phyloP scores from a whole-genome alignment of 805 yeast species.

The Jamesozyma lodderae region DNA sequence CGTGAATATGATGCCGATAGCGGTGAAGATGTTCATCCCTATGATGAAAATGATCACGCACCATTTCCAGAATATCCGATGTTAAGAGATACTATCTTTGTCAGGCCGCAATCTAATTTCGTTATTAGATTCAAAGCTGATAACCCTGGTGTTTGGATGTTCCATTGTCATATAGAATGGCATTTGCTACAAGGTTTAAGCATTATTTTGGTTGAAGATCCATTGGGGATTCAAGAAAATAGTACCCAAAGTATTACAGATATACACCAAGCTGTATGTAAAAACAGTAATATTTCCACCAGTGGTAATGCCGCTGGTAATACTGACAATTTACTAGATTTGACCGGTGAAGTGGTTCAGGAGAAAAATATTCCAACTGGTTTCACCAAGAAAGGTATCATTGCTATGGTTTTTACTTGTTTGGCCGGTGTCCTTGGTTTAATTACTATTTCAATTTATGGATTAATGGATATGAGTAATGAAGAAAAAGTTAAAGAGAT shows the following conservation, averaged over 20 bases:
- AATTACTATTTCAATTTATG: slow-evolving; percentile 68
- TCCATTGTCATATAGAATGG: slow-evolving; percentile 99
- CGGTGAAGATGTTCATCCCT: slow-evolving; percentile 46
- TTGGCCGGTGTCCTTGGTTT: slow-evolving; percentile 80
- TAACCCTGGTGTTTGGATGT: slow-evolving; percentile 97
- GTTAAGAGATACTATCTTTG: slow-evolving; percentile 74
- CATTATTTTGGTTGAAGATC: slow-evolving; percentile 73
- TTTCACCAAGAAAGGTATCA: slow-evolving; percentile 91
- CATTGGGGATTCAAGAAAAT: slow-evolving; percentile 50
- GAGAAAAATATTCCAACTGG: slow-evolving; percentile 63
- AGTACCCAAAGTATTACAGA: slow-evolving; percentile 50
- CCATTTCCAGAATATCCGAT: slow-evolving; percentile 67
- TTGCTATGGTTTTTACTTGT: slow-evolving; percentile 86
- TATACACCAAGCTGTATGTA: slow-evolving; percentile 53
- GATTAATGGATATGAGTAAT: slow-evolving; percentile 71
- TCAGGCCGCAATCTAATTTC: slow-evolving; percentile 75
- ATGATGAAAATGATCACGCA: slow-evolving; percentile 41
- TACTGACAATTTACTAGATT: slow-evolving; percentile 49
- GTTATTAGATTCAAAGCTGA: slow-evolving; percentile 82
- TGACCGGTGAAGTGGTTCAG: slow-evolving; percentile 71
- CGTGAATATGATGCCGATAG: slow-evolving; percentile 45
- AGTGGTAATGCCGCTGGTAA: slow-evolving; percentile 90
- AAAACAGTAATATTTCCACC: slow-evolving; percentile 40
- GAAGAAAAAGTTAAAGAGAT: slow-evolving; percentile 56
- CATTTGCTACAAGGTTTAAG: slow-evolving; percentile 94